Conservation (phyloP, 306 rosid species). For the Cyclanthera cordifolia region DNA sequence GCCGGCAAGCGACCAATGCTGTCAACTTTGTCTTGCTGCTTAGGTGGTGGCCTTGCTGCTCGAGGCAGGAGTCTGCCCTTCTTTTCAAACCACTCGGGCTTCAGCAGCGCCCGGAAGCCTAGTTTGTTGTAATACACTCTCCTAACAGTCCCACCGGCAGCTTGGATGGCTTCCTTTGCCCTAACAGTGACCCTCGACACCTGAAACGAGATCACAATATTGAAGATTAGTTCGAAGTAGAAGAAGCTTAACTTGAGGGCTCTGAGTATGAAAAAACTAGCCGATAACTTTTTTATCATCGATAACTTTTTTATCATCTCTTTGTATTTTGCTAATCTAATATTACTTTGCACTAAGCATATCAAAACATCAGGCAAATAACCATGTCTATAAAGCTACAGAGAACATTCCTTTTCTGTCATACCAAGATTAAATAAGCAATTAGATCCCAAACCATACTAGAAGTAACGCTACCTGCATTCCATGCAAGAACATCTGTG, state of each 20-base stretch:
- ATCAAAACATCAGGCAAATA: no score
- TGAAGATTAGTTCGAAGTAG: neutral
- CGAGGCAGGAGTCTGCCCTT: constrained; percentile 85
- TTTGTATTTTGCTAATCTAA: neutral
- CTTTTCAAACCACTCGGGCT: constrained; percentile 93
- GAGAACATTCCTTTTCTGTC: no score
- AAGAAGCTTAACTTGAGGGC: neutral
- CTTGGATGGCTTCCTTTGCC: constrained; percentile 86
- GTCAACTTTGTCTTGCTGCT: constrained; percentile 67
- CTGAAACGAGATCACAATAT: constrained; percentile 22
- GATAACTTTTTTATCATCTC: neutral
- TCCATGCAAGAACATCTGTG: neutral
- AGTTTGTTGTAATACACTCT: constrained; percentile 77
- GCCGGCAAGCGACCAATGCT: constrained; percentile 92
- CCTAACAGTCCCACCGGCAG: constrained; percentile 84
- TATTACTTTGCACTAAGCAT: neutral
- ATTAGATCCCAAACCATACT: neutral
- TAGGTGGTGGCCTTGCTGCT: constrained; percentile 95
- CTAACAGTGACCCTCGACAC: constrained; percentile 86
- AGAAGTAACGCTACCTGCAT: neutral
- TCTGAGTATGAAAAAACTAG: neutral
- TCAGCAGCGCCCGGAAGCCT: constrained; percentile 68
- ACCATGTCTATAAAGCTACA: no score
- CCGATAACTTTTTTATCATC: neutral
- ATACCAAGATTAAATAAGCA: no score